A percentile compares a stretch with the other conserved stretches of the same genome.
phyloP scores from a whole-genome alignment of 1,139 yeast species.

The Candida sp. region DNA sequence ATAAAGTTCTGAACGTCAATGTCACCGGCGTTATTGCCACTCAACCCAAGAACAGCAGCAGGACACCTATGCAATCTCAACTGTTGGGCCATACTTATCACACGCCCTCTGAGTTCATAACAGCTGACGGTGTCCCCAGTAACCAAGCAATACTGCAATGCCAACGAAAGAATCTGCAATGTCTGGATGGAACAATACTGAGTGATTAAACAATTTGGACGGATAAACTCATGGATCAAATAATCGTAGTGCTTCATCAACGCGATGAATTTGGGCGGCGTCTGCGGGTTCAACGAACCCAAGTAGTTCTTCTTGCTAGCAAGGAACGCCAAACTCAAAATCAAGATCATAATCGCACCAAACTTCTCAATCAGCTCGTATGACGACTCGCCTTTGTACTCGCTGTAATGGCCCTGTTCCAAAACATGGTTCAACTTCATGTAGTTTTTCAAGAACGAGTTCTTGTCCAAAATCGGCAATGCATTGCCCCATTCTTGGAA shows the following conservation, averaged over 20 bases:
- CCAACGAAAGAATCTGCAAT: constrained; percentile 69
- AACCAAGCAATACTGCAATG: constrained; percentile 72
- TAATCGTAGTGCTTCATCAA: constrained; percentile 51
- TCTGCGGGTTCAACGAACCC: constrained; percentile 17
- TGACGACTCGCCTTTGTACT: constrained; percentile 14
- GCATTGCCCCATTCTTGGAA: constrained; percentile 82
- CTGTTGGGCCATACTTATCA: constrained; percentile 86
- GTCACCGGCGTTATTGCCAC: constrained; percentile 53
- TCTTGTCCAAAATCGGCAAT: constrained; percentile 72
- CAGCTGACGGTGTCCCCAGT: constrained; percentile 77
- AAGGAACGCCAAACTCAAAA: constrained; percentile 62
- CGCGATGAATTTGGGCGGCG: constrained; percentile 23
- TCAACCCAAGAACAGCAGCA: constrained; percentile 67
- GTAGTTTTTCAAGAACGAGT: constrained; percentile 64
- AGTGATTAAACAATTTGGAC: constrained; percentile 55
- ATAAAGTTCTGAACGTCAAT: constrained; percentile 56
- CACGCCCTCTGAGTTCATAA: constrained; percentile 76
- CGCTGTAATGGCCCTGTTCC: constrained; percentile 24
- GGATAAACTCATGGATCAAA: constrained; percentile 56
- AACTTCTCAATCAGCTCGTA: constrained; percentile 54
- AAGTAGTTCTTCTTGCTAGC: constrained; percentile 34
- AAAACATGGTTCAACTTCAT: constrained; percentile 46
- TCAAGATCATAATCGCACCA: constrained; percentile 62
- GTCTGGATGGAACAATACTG: constrained; percentile 68
- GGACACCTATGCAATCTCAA: constrained; percentile 88